Percentiles rank a stretch among this genome's conserved stretches.
Conservation (phyloP, 192 early-diverging fungal genomes). For the Coemansia sp. region DNA sequence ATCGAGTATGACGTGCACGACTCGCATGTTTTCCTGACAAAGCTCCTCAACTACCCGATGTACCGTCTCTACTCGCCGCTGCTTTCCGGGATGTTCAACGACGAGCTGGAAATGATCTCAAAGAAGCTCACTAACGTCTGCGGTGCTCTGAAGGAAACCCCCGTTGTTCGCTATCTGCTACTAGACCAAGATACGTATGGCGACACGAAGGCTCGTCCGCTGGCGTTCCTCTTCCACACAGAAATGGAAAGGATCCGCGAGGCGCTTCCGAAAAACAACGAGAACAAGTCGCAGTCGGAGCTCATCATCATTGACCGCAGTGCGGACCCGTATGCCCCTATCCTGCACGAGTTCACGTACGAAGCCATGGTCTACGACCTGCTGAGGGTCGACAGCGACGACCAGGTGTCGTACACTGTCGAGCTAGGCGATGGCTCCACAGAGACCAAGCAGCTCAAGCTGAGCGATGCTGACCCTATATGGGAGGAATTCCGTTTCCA, state of each 20-base stretch:
- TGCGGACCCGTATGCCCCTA: constrained; percentile 85
- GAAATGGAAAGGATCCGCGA: constrained; percentile 82
- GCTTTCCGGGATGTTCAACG: constrained; percentile 31
- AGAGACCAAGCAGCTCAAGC: constrained; percentile 35
- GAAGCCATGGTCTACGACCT: constrained; percentile 98
- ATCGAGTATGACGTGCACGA: constrained; percentile 52
- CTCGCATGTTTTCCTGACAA: constrained; percentile 43
- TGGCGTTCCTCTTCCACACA: constrained; percentile 78
- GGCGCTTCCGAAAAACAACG: constrained; percentile 62
- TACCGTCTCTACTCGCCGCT: constrained; percentile 58
- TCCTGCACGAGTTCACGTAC: constrained; percentile 98
- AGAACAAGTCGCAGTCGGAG: constrained; percentile 62
- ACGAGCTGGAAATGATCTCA: constrained; percentile 55
- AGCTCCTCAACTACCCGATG: constrained; percentile 41
- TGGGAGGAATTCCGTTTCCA: constrained; percentile 59
- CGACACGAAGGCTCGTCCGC: constrained; percentile 70
- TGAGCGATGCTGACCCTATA: constrained; percentile 51
- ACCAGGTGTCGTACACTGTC: constrained; percentile 44
- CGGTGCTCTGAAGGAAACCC: constrained; percentile 85
- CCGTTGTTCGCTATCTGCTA: constrained; percentile 88
- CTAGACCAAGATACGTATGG: constrained; percentile 66
- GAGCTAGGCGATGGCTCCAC: constrained; percentile 46
- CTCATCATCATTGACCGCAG: constrained; percentile 90
- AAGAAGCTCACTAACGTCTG: constrained; percentile 83
- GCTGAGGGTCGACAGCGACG: constrained; percentile 58